Evolutionary conservation across 441 rosid species (phyloP).

Genomic region (Arabidopsis hybrid): DNA sequence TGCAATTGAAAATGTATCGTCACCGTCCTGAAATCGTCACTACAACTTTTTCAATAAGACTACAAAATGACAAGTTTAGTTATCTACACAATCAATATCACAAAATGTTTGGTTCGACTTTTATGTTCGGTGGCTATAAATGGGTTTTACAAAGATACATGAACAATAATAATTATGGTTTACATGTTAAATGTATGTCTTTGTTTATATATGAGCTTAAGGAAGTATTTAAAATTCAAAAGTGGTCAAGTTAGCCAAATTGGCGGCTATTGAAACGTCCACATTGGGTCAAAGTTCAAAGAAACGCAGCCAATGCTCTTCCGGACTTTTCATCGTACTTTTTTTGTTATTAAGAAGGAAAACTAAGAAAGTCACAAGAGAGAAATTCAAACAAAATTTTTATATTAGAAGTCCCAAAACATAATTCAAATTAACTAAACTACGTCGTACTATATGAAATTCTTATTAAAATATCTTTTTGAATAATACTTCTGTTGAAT

Average conservation of each 20-base stretch:
- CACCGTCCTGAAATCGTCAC: constrained; percentile 12
- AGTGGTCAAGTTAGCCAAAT: constrained; percentile 33
- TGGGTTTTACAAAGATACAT: not conserved
- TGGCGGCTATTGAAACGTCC: constrained; percentile 41
- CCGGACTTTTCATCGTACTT: not conserved
- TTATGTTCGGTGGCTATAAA: not conserved
- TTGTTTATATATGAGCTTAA: constrained; percentile 4
- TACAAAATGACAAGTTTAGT: not conserved
- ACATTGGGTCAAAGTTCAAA: constrained; percentile 38
- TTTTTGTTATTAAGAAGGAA: not conserved
- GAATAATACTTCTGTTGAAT: not conserved
- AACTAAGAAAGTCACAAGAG: not conserved
- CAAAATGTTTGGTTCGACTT: not conserved
- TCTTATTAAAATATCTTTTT: too few species aligned
- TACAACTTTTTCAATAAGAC: not conserved
- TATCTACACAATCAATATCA: not conserved
- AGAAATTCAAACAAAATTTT: too few species aligned
- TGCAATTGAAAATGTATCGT: constrained; percentile 21
- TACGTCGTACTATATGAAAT: not conserved
- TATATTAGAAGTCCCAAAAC: not conserved
- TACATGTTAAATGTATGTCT: not conserved
- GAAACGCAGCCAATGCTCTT: constrained; percentile 26
- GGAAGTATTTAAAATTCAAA: constrained; percentile 2
- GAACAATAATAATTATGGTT: not conserved
- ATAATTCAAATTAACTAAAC: not conserved